Evolutionary conservation across 176 grass and related monocot species (phyloP), one percentile per base, ranked within the genome.

Genomic region (Aegilops bicornis): DNA sequence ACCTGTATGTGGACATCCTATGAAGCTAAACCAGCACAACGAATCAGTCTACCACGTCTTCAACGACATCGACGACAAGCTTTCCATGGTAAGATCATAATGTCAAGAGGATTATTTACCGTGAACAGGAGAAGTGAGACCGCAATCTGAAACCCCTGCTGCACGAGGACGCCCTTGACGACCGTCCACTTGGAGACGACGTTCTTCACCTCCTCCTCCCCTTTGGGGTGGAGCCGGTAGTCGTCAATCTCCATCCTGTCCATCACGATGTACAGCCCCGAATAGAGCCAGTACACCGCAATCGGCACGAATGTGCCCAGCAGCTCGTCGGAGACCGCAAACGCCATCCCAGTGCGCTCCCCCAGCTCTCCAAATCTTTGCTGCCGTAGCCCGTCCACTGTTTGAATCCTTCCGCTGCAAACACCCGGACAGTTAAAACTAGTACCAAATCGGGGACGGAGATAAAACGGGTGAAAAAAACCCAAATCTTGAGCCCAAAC

Each of bases 281-380:
- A 97, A 80, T 97, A 97, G 54, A 92, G 79, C 95, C 95, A 97
- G 81, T 97, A 97, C 72, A 97, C 95, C 4, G 86, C 92, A 69
- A 97, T 92, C 10, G 95, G 95, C 76, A 97, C 90, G 70, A 97
- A 92, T 2, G 95, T 97, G 80, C 95, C 95, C 50, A 97, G 77
- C 87, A 97, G 81, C 83, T 94, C 95, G 83, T 97, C 95, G 25
- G 95, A 92, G 52, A 94, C 85, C 48, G 82, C 84, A 47, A 91
- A 92, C 19, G 83, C 83, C 94, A 96, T 96, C 56, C 76, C 74
- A 3, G 67, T 36, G 19, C 0, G 22, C 24, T 4, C 66, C 58
- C 52, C 50, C 45, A 60, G 39, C 19, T 20, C 50, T 24, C 37
- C 36, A 6, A 86, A 86, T 86, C 36, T 69, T 81, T 7, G 22